phyloP scores from a whole-genome alignment of 352 stramenopile species.

The Pythium utonaiense region DNA sequence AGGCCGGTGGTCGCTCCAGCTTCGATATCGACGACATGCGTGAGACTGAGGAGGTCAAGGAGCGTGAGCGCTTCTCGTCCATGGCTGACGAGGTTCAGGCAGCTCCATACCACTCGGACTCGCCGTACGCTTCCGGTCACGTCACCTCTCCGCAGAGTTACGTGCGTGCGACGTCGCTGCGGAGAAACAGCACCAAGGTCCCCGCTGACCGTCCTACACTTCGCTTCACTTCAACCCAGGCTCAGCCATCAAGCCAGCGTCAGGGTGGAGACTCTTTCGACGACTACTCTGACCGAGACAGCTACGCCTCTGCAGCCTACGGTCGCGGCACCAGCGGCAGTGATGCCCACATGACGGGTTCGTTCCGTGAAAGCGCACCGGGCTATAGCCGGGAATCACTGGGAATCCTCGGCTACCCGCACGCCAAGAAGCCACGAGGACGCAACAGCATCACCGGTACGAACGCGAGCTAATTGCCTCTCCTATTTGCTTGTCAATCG shows the following conservation, averaged over 20 bases:
- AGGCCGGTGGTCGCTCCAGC: slow-evolving; percentile 55
- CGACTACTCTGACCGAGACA: slow-evolving; percentile 24
- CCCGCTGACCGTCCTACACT: slow-evolving; percentile 8
- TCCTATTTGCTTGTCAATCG: slow-evolving; percentile 12
- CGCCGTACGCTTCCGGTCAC: slow-evolving; percentile 32
- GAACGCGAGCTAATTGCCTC: slow-evolving; percentile 6
- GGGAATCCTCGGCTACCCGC: slow-evolving; percentile 80
- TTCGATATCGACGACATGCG: slow-evolving; percentile 85
- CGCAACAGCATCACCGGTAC: slow-evolving; percentile 50
- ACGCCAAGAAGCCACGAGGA: slow-evolving; percentile 64
- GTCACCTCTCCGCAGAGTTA: slow-evolving; percentile 78
- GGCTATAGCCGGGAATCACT: slow-evolving; percentile 76
- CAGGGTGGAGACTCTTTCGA: slow-evolving; percentile 11
- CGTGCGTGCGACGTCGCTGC: slow-evolving; percentile 62
- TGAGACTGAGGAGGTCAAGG: slow-evolving; percentile 48
- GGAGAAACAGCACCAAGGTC: slow-evolving; percentile 38
- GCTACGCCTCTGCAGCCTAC: slow-evolving; percentile 16
- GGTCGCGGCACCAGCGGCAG: background rate
- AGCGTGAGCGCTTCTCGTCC: slow-evolving; percentile 40
- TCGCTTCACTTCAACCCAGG: slow-evolving; percentile 15
- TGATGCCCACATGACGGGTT: slow-evolving; percentile 25
- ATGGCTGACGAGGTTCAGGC: slow-evolving; percentile 10
- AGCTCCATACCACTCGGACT: slow-evolving; percentile 18
- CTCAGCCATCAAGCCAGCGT: background rate
- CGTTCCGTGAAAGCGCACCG: slow-evolving; percentile 39